Evolutionary conservation across 2,329 filamentous ascomycete species (phyloP).

Genomic region (Thelonectria discophora): DNA sequence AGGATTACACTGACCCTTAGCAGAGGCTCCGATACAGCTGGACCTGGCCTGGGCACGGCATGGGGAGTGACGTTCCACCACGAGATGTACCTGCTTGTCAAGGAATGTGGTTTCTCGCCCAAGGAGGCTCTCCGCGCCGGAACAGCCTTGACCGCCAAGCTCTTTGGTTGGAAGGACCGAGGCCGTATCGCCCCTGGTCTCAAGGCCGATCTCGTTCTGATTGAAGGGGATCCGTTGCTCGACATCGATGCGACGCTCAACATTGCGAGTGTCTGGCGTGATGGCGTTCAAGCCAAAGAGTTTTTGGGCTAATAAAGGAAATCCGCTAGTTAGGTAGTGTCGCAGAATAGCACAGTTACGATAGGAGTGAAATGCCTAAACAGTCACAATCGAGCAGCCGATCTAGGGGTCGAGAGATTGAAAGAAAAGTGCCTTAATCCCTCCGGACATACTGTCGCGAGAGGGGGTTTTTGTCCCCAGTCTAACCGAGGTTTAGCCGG

Average conservation of each 20-base stretch:
- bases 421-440: too few species aligned
- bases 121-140: conserved; percentile 28
- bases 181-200: conserved; percentile 21
- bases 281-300: conserved; percentile 5
- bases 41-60: conserved; percentile 20
- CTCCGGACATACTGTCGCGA: too few species aligned
- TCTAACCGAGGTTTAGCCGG: too few species aligned
- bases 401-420: too few species aligned
- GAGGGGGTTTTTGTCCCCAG: too few species aligned
- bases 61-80: conserved; percentile 27
- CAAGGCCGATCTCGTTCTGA: conserved; percentile 29
- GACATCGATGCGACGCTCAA: conserved; percentile 15
- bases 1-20: neutral
- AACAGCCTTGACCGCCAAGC: conserved; percentile 25
- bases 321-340: too few species aligned
- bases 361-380: too few species aligned
- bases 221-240: conserved; percentile 25
- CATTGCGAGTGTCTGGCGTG: conserved; percentile 29
- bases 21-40: conserved; percentile 31
- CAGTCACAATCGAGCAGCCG: too few species aligned
- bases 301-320: neutral
- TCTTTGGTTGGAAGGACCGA: conserved; percentile 25
- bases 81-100: conserved; percentile 29
- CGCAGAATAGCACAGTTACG: too few species aligned
- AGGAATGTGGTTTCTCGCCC: conserved; percentile 26